A percentile compares a stretch with the other conserved stretches of the same genome.
phyloP scores from a whole-genome alignment of 2,329 filamentous ascomycete species.

The Verticillium klebahnii region DNA sequence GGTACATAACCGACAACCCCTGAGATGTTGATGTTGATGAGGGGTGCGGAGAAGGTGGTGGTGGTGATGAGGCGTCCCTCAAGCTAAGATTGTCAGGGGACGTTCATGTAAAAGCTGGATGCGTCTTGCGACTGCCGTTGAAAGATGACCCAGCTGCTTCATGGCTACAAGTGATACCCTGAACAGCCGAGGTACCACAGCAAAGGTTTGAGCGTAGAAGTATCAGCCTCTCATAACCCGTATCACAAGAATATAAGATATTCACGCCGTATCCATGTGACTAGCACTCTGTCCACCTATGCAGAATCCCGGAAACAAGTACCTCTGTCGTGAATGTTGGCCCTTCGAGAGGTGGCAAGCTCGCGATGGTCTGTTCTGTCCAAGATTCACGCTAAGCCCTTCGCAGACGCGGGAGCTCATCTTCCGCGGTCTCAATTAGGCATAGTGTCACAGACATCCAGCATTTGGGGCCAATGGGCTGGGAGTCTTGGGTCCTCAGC shows the following conservation, averaged over 20 bases:
- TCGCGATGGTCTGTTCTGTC: neutral
- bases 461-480: neutral
- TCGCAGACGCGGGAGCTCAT: neutral
- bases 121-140: no score
- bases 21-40: neutral
- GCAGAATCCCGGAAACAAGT: neutral
- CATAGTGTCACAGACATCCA: neutral
- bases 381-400: neutral
- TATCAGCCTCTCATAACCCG: neutral
- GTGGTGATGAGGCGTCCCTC: neutral
- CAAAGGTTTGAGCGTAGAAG: no score
- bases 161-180: no score
- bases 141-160: no score
- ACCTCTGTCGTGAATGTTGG: neutral
- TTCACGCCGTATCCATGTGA: neutral
- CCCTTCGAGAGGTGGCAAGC: neutral
- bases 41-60: neutral
- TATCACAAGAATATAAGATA: neutral
- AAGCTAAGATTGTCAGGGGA: neutral
- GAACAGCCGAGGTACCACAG: no score
- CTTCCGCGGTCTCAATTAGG: neutral
- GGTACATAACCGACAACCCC: slow-evolving; percentile 1
- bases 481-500: no score
- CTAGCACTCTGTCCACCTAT: neutral
- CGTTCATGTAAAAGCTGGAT: neutral